Conservation (phyloP, 495 filamentous ascomycete genomes). For the Massariosphaeria phaeospora region DNA sequence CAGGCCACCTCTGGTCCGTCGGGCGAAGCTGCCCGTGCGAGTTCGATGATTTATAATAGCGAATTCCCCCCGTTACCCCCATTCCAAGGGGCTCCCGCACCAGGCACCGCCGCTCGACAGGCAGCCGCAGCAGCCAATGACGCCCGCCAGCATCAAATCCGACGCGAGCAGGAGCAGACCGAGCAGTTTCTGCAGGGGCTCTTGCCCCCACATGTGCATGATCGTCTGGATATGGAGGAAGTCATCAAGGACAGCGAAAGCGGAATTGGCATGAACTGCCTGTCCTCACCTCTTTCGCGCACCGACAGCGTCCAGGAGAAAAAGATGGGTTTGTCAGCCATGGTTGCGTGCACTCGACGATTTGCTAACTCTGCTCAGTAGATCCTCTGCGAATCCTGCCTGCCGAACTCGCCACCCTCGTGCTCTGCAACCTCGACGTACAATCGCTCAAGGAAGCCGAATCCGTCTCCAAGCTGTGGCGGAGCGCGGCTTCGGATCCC, state of each 20-base stretch:
- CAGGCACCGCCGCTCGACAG: conserved; percentile 23
- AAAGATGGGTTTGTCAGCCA: conserved; percentile 19
- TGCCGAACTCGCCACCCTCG: conserved; percentile 63
- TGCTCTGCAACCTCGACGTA: conserved; percentile 68
- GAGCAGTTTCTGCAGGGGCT: conserved; percentile 12
- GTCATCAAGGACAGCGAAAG: conserved; percentile 31
- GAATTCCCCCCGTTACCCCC: conserved; percentile 16
- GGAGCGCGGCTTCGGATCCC: conserved; percentile 53
- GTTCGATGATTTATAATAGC: too few species aligned
- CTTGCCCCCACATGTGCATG: too few species aligned
- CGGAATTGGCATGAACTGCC: conserved; percentile 28
- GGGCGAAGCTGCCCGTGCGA: conserved; percentile 22
- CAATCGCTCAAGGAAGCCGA: conserved; percentile 56
- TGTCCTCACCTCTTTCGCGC: conserved; percentile 13
- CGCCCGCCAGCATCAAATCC: conserved; percentile 4
- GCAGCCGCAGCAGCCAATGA: conserved; percentile 28
- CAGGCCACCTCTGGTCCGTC: conserved; percentile 28
- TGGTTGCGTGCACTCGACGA: neutral
- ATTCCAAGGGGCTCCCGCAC: conserved; percentile 15
- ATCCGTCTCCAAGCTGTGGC: conserved; percentile 62
- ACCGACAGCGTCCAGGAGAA: conserved; percentile 22
- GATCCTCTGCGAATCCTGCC: conserved; percentile 69
- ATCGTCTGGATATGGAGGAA: too few species aligned
- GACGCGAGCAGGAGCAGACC: conserved; percentile 21
- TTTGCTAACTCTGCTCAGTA: conserved; percentile 19